These are phyloP conservation scores for Epicoccum nigrum DNA, from an alignment of 2,329 filamentous ascomycete species.

Conservation along the genomic window DNA sequence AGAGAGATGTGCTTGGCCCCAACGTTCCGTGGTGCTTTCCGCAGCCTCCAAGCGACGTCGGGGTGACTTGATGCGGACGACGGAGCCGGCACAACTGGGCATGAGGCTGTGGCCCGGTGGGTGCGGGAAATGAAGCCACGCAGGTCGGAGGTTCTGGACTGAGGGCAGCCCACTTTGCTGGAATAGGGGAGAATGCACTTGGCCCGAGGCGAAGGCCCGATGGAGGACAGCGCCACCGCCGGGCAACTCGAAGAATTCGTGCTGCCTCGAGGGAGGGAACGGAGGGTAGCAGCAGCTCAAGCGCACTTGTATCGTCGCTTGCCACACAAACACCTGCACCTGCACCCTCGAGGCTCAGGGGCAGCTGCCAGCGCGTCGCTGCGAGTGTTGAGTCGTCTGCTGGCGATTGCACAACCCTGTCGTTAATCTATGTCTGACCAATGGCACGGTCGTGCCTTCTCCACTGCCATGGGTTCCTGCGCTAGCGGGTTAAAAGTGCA, in stretches of 20 bases:
- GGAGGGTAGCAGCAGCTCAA: constrained; percentile 10
- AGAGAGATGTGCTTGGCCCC: constrained; percentile 16
- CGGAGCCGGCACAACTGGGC: constrained; percentile 35
- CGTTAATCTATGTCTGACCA: constrained; percentile 29
- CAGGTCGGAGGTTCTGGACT: constrained; percentile 26
- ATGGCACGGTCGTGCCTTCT: constrained; percentile 14
- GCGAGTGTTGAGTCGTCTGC: constrained; percentile 21
- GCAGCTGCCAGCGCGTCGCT: constrained; percentile 30
- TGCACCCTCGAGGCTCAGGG: constrained; percentile 24
- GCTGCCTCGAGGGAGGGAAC: constrained; percentile 6
- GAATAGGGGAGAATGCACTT: constrained; percentile 21
- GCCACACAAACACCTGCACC: constrained; percentile 2
- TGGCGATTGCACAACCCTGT: constrained; percentile 19
- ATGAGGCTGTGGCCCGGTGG: constrained; percentile 35
- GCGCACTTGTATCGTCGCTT: background rate
- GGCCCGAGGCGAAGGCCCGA: constrained; percentile 9
- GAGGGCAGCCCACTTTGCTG: constrained; percentile 19
- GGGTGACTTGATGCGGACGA: constrained; percentile 22
- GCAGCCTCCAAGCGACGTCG: constrained; percentile 11
- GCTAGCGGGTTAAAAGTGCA: constrained; percentile 16
- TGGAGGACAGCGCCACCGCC: constrained; percentile 7
- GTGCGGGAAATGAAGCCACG: constrained; percentile 41
- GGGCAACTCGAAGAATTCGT: constrained; percentile 17
- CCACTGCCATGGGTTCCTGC: constrained; percentile 30
- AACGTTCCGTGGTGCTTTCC: constrained; percentile 19